Conservation (phyloP, 2,329 filamentous ascomycete species). For the Penicillium brevicompactum region DNA sequence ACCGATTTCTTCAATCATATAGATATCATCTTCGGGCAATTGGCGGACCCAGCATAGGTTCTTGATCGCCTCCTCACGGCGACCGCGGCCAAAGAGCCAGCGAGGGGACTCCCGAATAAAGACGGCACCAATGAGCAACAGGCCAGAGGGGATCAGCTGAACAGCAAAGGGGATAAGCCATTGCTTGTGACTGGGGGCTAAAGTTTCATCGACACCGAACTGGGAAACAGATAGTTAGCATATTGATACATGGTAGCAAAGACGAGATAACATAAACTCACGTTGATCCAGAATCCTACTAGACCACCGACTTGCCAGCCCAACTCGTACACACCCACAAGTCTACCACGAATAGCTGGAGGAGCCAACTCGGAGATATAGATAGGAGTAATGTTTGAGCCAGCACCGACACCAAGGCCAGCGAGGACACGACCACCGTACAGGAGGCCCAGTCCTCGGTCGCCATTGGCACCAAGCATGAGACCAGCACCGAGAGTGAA, state of each 20-base stretch:
- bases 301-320: slow-evolving; percentile 57
- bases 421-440: slow-evolving; percentile 61
- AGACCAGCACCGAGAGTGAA: slow-evolving; percentile 72
- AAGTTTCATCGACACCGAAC: slow-evolving; percentile 56
- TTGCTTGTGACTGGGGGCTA: slow-evolving; percentile 37
- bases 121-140: slow-evolving; percentile 57
- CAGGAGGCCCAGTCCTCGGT: slow-evolving; percentile 64
- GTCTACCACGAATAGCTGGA: slow-evolving; percentile 59
- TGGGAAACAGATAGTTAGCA: slow-evolving; percentile 18
- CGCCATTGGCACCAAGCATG: slow-evolving; percentile 67
- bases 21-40: slow-evolving; percentile 50
- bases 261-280: slow-evolving; percentile 19
- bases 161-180: slow-evolving; percentile 48
- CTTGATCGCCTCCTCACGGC: slow-evolving; percentile 65
- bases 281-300: slow-evolving; percentile 55
- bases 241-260: not conserved
- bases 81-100: slow-evolving; percentile 69
- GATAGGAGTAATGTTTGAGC: slow-evolving; percentile 61
- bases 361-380: slow-evolving; percentile 62
- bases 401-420: slow-evolving; percentile 59
- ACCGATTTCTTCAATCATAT: slow-evolving; percentile 73
- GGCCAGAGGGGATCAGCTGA: slow-evolving; percentile 43
- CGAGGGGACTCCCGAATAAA: slow-evolving; percentile 68
- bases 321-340: slow-evolving; percentile 62
- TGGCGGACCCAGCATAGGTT: slow-evolving; percentile 53